Percentiles rank a stretch among this genome's conserved stretches.
Conservation (phyloP, 371 early-diverging fungal species). For the Saksenaea oblongispora region DNA sequence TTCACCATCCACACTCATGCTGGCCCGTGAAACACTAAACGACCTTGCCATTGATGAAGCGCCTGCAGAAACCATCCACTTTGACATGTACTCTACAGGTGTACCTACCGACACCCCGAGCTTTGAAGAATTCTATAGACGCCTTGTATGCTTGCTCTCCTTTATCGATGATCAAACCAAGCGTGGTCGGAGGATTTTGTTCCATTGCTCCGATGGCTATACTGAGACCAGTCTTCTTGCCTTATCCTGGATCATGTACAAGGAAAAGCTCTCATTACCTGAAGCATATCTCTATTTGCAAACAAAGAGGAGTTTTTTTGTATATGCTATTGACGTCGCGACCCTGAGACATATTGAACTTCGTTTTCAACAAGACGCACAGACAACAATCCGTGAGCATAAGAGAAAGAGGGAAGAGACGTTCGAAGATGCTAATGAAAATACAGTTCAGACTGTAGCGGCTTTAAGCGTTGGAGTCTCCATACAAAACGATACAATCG, state of each 20-base stretch:
- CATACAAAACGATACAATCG: background rate
- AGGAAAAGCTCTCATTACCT: conserved; percentile 46
- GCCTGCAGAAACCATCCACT: conserved; percentile 54
- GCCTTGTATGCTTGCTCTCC: conserved; percentile 31
- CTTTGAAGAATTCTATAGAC: conserved; percentile 31
- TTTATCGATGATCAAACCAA: conserved; percentile 44
- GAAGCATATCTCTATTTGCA: conserved; percentile 63
- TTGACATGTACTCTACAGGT: conserved; percentile 47
- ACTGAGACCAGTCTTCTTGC: conserved; percentile 59
- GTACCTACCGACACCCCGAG: conserved; percentile 15
- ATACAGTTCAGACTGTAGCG: background rate
- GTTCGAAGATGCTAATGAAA: conserved; percentile 4
- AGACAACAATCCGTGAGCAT: conserved; percentile 1
- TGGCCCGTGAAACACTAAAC: conserved; percentile 42
- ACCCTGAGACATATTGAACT: conserved; percentile 40
- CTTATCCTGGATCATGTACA: conserved; percentile 58
- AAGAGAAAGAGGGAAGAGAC: conserved; percentile 21
- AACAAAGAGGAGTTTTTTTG: conserved; percentile 60
- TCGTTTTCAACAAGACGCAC: background rate
- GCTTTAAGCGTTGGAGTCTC: background rate
- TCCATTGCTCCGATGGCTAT: conserved; percentile 68
- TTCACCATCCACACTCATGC: conserved; percentile 39
- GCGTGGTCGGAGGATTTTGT: conserved; percentile 41
- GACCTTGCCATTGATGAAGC: conserved; percentile 24
- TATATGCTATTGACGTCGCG: conserved; percentile 56